Percentiles rank a stretch among this genome's conserved stretches.
phyloP scores from a whole-genome alignment of 495 filamentous ascomycete genomes.

The Glonium stellatum region DNA sequence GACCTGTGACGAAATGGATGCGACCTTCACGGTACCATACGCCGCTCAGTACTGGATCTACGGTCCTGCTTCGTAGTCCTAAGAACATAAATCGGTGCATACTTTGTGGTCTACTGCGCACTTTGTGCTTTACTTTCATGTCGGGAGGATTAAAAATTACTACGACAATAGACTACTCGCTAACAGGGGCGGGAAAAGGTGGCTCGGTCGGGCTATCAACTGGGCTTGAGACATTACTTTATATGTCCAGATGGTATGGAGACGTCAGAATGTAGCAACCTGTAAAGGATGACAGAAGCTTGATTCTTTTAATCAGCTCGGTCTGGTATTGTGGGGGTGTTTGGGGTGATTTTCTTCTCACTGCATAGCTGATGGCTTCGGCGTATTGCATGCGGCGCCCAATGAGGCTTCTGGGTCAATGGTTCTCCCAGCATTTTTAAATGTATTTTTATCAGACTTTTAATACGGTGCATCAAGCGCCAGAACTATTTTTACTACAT shows the following conservation, averaged over 20 bases:
- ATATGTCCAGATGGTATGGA: too few relatives aligned
- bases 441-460: neutral
- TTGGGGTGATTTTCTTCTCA: neutral
- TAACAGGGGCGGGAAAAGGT: too few relatives aligned
- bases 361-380: neutral
- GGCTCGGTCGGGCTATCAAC: too few relatives aligned
- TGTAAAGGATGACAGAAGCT: neutral
- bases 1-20: slow-evolving; percentile 9
- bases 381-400: neutral
- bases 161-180: too few relatives aligned
- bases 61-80: neutral
- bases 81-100: too few relatives aligned
- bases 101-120: neutral
- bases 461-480: too few relatives aligned
- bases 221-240: too few relatives aligned
- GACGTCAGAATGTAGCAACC: neutral
- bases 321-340: neutral
- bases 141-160: neutral
- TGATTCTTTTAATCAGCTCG: neutral
- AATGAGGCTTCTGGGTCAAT: neutral
- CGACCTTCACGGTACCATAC: slow-evolving; percentile 22
- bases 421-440: neutral
- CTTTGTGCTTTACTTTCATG: neutral
- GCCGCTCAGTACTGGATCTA: slow-evolving; percentile 29
- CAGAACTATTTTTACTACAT: too few relatives aligned